These are phyloP conservation scores for Thuidium tamariscinum DNA, from an alignment of 225 moss, liverwort and hornwort species.

Conservation along the genomic window DNA sequence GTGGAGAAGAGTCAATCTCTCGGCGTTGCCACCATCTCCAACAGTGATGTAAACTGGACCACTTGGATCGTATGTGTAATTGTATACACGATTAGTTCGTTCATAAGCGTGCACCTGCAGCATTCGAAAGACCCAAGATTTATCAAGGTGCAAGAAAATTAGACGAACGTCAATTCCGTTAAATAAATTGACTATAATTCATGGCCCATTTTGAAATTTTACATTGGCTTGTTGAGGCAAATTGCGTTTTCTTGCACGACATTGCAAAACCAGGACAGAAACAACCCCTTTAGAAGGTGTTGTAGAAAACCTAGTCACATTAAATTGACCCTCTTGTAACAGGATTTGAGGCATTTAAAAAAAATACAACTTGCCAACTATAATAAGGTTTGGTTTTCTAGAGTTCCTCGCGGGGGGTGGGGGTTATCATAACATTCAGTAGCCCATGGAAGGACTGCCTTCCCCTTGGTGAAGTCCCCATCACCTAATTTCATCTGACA, in stretches of 20 bases:
- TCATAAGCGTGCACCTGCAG: conserved; percentile 84
- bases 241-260: not conserved
- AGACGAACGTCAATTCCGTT: too few relatives aligned
- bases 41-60: conserved; percentile 63
- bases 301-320: not conserved
- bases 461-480: too few relatives aligned
- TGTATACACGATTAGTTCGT: conserved; percentile 71
- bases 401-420: not conserved
- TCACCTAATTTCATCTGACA: too few relatives aligned
- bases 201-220: not conserved
- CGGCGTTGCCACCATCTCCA: conserved; percentile 86
- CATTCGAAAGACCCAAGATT: not conserved
- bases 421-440: too few relatives aligned
- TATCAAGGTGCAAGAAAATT: not conserved
- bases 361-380: not conserved
- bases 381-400: too few relatives aligned
- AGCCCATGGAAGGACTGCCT: too few relatives aligned
- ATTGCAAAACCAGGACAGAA: not conserved
- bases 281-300: not conserved
- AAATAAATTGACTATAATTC: not conserved
- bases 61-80: conserved; percentile 53
- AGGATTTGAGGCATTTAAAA: not conserved
- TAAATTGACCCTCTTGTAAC: not conserved
- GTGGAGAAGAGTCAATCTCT: conserved; percentile 45
- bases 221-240: not conserved